Evolutionary conservation across 768 basidiomycete species (phyloP), one percentile per base, ranked within the genome.

Genomic region (Leccinum subgranulosum): DNA sequence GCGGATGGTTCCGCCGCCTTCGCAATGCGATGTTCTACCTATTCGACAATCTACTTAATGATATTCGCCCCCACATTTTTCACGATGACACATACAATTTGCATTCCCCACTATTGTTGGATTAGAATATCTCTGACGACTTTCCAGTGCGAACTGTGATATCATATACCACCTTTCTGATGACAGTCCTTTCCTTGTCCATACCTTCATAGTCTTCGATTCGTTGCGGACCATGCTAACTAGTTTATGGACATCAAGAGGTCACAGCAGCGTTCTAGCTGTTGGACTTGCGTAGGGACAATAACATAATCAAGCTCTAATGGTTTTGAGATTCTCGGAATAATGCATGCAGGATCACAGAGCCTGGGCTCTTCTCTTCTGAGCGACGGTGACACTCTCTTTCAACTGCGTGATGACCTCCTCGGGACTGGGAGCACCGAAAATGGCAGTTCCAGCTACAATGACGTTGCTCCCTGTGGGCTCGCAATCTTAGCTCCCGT

Each of bases 391-490:
- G 33, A 96, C 86, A 21, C 81, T 79, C 34, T 81, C 76, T 73
- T 90, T 93, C 39, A 98, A 75, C 8, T 77, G 69, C 45, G 80
- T 65, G 52, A 98, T 97, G 49, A 95, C 92, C 39, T 83, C 74
- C 46, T 86, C 86, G 0, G 97, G 90, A 65, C 86, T 79, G n/a
- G 81, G 67, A 2, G 94, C 87, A 43, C 82, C 84, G 68, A 98
- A 98, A 59, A 99, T 89, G 6, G 96, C 94, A 7, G 95, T 98
- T 12, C 97, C 97, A 12, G 97, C 95, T 28, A 99, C 97, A 53
- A 98, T 93, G 62, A 99, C 94, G 67, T 99, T 99, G 74, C 94
- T 94, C 21, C 96, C 96, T 95, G 63, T 43, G 46, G 12, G 31
- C 5, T 19, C 8, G 57, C 4, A 39, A 17, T 14, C 23, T 64